phyloP scores from a whole-genome alignment of 2,329 filamentous ascomycete species.

The Colletotrichum eleusines region DNA sequence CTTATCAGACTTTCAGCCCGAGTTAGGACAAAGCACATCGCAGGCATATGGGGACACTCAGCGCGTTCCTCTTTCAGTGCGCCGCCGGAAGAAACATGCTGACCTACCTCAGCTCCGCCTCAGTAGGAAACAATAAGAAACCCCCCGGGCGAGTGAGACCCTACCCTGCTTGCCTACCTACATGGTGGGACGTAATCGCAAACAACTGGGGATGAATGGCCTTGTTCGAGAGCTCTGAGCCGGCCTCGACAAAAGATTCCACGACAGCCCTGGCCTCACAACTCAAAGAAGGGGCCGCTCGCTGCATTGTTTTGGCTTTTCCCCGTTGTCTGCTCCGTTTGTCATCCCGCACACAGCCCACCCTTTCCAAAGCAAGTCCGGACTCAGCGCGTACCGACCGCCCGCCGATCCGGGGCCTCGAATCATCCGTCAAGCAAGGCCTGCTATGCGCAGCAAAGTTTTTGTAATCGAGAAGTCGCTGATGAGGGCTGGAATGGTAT shows the following conservation, averaged over 20 bases:
- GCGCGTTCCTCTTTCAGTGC: neutral
- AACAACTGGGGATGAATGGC: neutral
- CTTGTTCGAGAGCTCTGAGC: neutral
- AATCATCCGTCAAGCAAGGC: neutral
- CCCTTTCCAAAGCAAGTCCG: neutral
- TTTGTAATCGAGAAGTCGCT: too few species aligned
- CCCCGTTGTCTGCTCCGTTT: neutral
- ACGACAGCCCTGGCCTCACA: too few species aligned
- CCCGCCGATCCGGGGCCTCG: too few species aligned
- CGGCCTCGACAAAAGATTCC: neutral
- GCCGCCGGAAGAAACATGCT: neutral
- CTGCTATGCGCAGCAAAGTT: neutral
- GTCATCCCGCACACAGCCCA: neutral
- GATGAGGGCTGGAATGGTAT: too few species aligned
- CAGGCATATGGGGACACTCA: accelerated
- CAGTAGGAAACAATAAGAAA: neutral
- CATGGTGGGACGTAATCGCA: too few species aligned
- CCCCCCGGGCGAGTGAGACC: too few species aligned
- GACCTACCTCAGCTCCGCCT: neutral
- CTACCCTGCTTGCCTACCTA: too few species aligned
- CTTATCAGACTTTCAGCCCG: neutral
- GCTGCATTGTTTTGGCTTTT: neutral
- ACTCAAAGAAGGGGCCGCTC: neutral
- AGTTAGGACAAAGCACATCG: neutral
- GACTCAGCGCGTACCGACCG: too few species aligned